Evolutionary conservation across 805 yeast genomes (phyloP), one percentile per base, ranked within the genome.

Genomic region (Teunomyces cretensis): DNA sequence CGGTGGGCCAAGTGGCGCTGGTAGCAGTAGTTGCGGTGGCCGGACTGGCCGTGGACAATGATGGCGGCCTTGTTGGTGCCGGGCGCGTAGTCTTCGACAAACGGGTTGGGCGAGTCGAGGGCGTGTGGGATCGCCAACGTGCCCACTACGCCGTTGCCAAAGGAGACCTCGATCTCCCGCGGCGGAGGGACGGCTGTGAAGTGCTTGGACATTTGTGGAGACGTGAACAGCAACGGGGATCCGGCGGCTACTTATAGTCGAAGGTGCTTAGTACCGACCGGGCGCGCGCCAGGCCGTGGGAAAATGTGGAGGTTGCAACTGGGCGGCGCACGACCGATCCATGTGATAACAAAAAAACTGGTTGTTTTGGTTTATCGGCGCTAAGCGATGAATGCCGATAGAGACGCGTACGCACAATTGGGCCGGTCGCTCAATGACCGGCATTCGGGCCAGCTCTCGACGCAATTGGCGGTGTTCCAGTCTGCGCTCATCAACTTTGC

Each of bases 11-110:
- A 62, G 12, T 66, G 54, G 19, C 78, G 76, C 51, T 85, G 89
- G 62, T 85, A 90, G 47, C 88, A 81, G 60, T 88, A 85, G 67
- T 86, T 79, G 52, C 88, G 79, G 60, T 91, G 95, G 0, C 96
- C 95, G 0, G 83, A 91, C 49, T 79, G 85, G 1, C 97, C 97
- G 61, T 91, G 97, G n/a, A 81, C 52, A 13, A 90, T 58, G 5
- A 90, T 58, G 0, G 84, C 88, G 32, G 78, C 70, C 47, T 77
- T 74, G 46, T 69, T 74, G 6, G 78, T 74, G 6, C 73, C 60
- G 3, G 76, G 76, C 7, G 68, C 66, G 38, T 51, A 56, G 1
- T 63, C 65, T 8, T 54, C 55, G 27, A 47, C 53, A 44, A 54
- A 56, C 8, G 58, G 60, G 40, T 58, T 49, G 6, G 55, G 61